A percentile compares a stretch with the other conserved stretches of the same genome.
Evolutionary conservation across 2,329 filamentous ascomycete genomes (phyloP).

Genomic region (Pseudogymnoascus sp.): DNA sequence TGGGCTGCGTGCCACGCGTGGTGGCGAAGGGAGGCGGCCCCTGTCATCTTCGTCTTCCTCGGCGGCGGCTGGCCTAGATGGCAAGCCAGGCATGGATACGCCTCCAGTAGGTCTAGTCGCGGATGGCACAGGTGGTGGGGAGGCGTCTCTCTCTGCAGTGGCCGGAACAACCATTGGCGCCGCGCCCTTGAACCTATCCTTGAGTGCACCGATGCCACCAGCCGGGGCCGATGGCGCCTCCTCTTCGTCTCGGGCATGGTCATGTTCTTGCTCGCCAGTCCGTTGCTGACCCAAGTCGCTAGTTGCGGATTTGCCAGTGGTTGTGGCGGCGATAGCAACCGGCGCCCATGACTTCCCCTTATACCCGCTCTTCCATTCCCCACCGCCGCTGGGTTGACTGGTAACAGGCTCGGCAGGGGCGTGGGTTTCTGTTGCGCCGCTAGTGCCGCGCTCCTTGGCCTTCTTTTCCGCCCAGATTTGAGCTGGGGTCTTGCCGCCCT

Average conservation of each 20-base stretch:
- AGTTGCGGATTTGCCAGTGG: constrained; percentile 54
- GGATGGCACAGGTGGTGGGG: constrained; percentile 30
- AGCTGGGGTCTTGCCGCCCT: constrained; percentile 92
- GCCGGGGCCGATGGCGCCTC: constrained; percentile 46
- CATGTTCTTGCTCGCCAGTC: constrained; percentile 49
- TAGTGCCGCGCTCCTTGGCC: constrained; percentile 62
- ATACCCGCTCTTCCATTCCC: constrained; percentile 87
- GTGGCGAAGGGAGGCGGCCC: constrained; percentile 35
- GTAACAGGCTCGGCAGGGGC: constrained; percentile 48
- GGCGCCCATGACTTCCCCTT: constrained; percentile 82
- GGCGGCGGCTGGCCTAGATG: constrained; percentile 48
- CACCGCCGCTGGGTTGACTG: constrained; percentile 63
- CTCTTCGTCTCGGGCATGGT: constrained; percentile 40
- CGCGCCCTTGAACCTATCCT: constrained; percentile 76
- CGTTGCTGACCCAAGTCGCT: constrained; percentile 48
- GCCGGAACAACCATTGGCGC: constrained; percentile 55
- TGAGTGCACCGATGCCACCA: constrained; percentile 64
- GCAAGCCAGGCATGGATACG: constrained; percentile 71
- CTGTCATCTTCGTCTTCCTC: constrained; percentile 44
- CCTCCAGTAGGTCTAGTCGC: constrained; percentile 59
- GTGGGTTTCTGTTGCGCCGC: constrained; percentile 39
- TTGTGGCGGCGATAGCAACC: constrained; percentile 54
- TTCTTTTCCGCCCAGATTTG: constrained; percentile 98
- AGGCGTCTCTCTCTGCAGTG: constrained; percentile 29
- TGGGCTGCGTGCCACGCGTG: constrained; percentile 29